Evolutionary conservation across 306 rosid genomes (phyloP).

Genomic region (Dryas alaskensis): DNA sequence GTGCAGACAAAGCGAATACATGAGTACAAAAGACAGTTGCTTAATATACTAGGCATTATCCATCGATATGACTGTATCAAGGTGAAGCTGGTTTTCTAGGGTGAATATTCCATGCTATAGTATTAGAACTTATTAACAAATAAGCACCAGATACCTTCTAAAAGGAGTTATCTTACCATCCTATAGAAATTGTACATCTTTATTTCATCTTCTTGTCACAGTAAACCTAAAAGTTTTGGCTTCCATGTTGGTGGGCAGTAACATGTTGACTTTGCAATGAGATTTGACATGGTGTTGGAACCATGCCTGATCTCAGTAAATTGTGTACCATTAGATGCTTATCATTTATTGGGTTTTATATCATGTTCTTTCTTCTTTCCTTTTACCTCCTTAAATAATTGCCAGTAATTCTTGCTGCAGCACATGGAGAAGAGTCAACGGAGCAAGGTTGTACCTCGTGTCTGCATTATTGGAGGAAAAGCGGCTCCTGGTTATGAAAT

Average conservation of each 20-base stretch:
- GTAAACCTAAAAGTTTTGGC: conserved; percentile 17
- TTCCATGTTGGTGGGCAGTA: conserved; percentile 4
- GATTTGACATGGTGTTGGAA: conserved; percentile 1
- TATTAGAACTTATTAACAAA: background rate
- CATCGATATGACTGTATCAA: conserved; percentile 74
- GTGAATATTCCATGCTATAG: background rate
- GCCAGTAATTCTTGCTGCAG: conserved; percentile 25
- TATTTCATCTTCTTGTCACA: conserved; percentile 17
- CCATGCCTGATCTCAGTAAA: background rate
- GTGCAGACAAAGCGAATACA: conserved; percentile 81
- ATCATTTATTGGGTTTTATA: background rate
- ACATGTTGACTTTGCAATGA: conserved; percentile 7
- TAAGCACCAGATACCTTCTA: background rate
- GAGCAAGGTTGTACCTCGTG: conserved; percentile 68
- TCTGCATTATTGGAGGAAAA: conserved; percentile 79
- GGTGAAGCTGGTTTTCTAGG: conserved; percentile 37
- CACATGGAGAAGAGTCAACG: conserved; percentile 55
- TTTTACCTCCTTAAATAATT: background rate
- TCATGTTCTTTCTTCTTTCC: background rate
- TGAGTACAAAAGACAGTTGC: conserved; percentile 77
- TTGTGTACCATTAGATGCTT: background rate
- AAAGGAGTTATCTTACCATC: background rate
- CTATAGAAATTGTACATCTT: background rate
- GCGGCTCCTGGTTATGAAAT: conserved; percentile 77
- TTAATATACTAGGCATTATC: conserved; percentile 67